phyloP scores from a whole-genome alignment of 495 filamentous ascomycete species.

The Parathielavia hyrcaniae region DNA sequence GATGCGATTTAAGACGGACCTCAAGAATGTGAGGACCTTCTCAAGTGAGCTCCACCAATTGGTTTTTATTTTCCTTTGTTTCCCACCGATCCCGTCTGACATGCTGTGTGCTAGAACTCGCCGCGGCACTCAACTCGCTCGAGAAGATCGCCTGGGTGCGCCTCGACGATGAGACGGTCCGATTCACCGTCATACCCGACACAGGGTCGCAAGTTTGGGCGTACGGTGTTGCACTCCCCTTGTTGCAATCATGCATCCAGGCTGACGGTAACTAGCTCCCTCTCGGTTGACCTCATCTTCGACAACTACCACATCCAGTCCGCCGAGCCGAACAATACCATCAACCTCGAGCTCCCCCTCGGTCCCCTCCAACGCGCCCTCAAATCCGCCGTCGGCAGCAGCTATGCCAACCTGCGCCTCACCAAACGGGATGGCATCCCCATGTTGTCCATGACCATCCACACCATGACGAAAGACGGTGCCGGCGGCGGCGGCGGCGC shows the following conservation, averaged over 20 bases:
- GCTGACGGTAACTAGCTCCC: conserved; percentile 36
- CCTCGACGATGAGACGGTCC: conserved; percentile 74
- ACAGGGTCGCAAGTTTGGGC: conserved; percentile 95
- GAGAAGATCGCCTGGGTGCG: conserved; percentile 93
- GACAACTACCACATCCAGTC: conserved; percentile 83
- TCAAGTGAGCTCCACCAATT: conserved; percentile 52
- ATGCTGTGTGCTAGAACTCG: conserved; percentile 55
- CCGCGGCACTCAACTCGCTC: conserved; percentile 74
- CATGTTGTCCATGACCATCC: conserved; percentile 78
- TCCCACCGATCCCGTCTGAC: not conserved
- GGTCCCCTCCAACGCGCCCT: conserved; percentile 74
- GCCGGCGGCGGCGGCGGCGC: conserved; percentile 18
- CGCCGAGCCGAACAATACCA: conserved; percentile 68
- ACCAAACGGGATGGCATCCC: conserved; percentile 87
- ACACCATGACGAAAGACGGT: conserved; percentile 49
- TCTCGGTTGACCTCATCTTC: conserved; percentile 73
- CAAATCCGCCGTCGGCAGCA: conserved; percentile 70
- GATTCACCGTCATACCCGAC: conserved; percentile 92
- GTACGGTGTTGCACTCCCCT: conserved; percentile 48
- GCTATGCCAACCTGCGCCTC: conserved; percentile 73
- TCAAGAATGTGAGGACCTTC: conserved; percentile 77
- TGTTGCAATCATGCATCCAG: not conserved
- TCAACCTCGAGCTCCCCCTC: conserved; percentile 92
- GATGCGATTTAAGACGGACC: conserved; percentile 77
- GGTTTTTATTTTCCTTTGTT: too few relatives aligned